These are phyloP conservation scores for Simplicillium aogashimaense DNA, from an alignment of 2,329 filamentous ascomycete genomes.

Conservation along the genomic window DNA sequence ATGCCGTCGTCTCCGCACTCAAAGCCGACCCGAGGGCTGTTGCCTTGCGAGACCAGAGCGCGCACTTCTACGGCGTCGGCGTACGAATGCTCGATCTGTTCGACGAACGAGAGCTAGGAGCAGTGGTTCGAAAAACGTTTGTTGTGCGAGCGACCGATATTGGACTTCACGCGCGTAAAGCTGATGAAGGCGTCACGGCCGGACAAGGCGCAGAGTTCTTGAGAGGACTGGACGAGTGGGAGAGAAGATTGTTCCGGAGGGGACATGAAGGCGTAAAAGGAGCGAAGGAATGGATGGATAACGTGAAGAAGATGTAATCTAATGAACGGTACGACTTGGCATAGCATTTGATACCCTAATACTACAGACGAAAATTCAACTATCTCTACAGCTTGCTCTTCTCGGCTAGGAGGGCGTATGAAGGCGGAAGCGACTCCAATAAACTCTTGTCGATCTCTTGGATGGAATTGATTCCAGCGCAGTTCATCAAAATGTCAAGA, in stretches of 20 bases:
- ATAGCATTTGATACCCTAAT: too few relatives aligned
- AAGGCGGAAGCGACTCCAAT: too few relatives aligned
- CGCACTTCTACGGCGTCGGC: slow-evolving; percentile 81
- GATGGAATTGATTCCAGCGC: background rate
- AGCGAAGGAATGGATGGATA: slow-evolving; percentile 61
- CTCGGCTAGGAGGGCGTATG: too few relatives aligned
- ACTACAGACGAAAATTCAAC: too few relatives aligned
- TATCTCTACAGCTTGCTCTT: too few relatives aligned
- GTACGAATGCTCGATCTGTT: slow-evolving; percentile 83
- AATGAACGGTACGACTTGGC: too few relatives aligned
- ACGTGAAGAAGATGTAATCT: slow-evolving; percentile 28
- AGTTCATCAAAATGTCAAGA: slow-evolving; percentile 7
- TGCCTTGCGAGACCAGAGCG: slow-evolving; percentile 70
- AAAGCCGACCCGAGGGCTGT: slow-evolving; percentile 85
- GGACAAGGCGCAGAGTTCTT: slow-evolving; percentile 69
- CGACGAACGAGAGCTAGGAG: slow-evolving; percentile 68
- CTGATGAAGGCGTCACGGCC: slow-evolving; percentile 50
- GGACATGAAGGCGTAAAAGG: slow-evolving; percentile 66
- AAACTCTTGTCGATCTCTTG: too few relatives aligned
- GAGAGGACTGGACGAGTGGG: slow-evolving; percentile 80
- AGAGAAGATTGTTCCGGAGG: slow-evolving; percentile 65
- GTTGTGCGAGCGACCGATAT: slow-evolving; percentile 73
- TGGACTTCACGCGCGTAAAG: slow-evolving; percentile 81
- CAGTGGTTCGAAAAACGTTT: slow-evolving; percentile 69
- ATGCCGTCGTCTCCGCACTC: slow-evolving; percentile 76